Base-by-base conservation (phyloP, 177 flowering plant genomes). In the Telopea speciosissima region DNA sequence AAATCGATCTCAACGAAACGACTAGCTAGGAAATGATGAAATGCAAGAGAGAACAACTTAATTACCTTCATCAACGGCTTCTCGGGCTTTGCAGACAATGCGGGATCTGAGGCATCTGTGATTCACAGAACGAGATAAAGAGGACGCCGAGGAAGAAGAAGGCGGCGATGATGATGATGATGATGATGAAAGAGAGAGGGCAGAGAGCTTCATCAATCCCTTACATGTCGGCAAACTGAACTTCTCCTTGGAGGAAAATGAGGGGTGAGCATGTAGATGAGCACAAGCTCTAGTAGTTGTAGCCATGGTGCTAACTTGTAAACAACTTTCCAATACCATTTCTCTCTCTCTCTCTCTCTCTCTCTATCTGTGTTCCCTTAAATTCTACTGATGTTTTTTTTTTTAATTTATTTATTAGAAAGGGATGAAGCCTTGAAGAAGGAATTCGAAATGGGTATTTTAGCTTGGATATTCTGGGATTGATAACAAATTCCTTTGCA, bases 71-170 rank as follows among this genome's bases (percentile, higher is more conserved):
- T 83, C 71, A 17, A 81, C 69, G 40, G 87, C 81, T 71, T 81
- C 83, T 21, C 77, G 77, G 65, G 91, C 90, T 68, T 87, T 80
- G 86, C 91, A 89, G 21, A 86, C 79, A 49, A 84, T 17, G 66
- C 66, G 69, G 24, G 81, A 66, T 31, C 79, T 72, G 22, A 74
- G 78, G 73, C 52, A 8, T 42, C 67, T 71, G 44, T 12, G 24
- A 65, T 19, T 24, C 45, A 59, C 13, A 1, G 80, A 72, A 22
- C 33, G 68, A n/a, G 54, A 73, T 59, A 77, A 73, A 66, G 82
- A 69, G 17, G 82, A 75, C 8, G 79, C 65, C 44, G 76, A 60
- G 11, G 63, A 64, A 24, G 73, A 56, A 8, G 68, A 73, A 66
- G 82, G 68, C 16, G 82, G 73, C 8, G 79, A 66, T 56, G 76